Base-by-base conservation (phyloP, 805 yeast species). In the Huiozyma sinensis region DNA sequence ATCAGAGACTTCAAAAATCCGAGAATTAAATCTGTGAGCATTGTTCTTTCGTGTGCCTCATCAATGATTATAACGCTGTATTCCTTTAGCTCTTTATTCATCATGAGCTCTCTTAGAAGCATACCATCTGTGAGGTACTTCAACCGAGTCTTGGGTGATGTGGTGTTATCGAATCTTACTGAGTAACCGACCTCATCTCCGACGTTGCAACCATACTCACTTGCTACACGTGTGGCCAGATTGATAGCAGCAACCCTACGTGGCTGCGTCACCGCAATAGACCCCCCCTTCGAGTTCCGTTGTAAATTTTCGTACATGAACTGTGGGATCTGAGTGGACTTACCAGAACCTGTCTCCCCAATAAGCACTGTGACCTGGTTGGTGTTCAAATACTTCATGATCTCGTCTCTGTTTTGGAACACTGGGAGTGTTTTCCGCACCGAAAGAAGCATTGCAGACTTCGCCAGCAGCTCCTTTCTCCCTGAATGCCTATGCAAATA, bases 301-400 rank as follows among this genome's bases (percentile, higher is more conserved):
- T 43, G 38, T 6, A 60, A 45, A 2, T 53, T 44, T 0, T 76
- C 73, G 64, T 84, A 75, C n/a, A 90, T 59, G 51, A 90, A 81
- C 59, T 90, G 97, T 0, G 98, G 97, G 39, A 90, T 80, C 66
- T 90, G 98, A 0, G 98, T 90, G 4, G 97, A 89, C 60, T 90
- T 90, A 69, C 97, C 97, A 6, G 95, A 86, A 64, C 98, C 98
- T 0, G 98, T 90, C 59, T 90, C 97, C 64, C 97, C 97, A 58
- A 92, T 83, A 13, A 90, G 70, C 1, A 90, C 77, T 0, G 89
- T 78, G 5, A 88, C 94, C 49, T 74, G 79, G 53, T 81, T 75
- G 8, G 65, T 47, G 3, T 64, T 45, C 2, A 90, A 57, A 48
- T 77, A 75, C 7, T 71, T 65, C 47, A 83, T 58, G 12, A 90